Base-by-base conservation (phyloP, 1,284 basidiomycete species). In the Heterobasidion irregulare region DNA sequence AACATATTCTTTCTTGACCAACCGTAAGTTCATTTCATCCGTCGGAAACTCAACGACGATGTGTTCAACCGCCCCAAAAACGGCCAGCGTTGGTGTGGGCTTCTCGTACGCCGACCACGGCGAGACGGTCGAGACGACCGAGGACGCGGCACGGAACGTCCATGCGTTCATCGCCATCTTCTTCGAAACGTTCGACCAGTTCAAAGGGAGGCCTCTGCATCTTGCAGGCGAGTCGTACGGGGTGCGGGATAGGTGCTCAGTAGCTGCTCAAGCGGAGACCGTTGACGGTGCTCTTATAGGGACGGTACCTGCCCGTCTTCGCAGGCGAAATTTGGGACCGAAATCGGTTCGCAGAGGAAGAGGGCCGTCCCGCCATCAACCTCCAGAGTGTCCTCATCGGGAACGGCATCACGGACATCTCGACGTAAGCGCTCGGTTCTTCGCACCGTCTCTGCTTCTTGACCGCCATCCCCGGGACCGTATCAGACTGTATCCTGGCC, bases 251-350 rank as follows among this genome's bases (percentile, higher is more conserved):
- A 8, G 16, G 26, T 69, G 68, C 36, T 13, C 10, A 47, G 10
- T 18, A n/a, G 49, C 43, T 71, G 73, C 54, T 66, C 68, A 19
- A 67, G 26, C 26, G 26, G 26, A 73, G 46, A 70, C 73, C 60
- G 72, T 73, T 5, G 62, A 70, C 50, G 26, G 36, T 47, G 33
- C 38, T 16, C 3, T 9, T 51, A 32, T 47, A 84, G 80, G 89
- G 91, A 1, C 81, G 86, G 44, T 92, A 92, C 68, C 73, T 92
- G 2, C 91, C 89, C 1, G 77, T 91, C 6, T 93, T 93, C 58
- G 90, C 89, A 0, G 81, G 83, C 51, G 84, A 90, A 58, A 84
- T 94, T 41, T 77, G 83, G 47, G 89, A 92, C 67, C 79, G 86
- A 57, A 92, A 93, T 67, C 67, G 74, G 53, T 63, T 78, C 16